Conservation (phyloP, 441 rosid genomes). For the Heliophila coronopifolia region DNA sequence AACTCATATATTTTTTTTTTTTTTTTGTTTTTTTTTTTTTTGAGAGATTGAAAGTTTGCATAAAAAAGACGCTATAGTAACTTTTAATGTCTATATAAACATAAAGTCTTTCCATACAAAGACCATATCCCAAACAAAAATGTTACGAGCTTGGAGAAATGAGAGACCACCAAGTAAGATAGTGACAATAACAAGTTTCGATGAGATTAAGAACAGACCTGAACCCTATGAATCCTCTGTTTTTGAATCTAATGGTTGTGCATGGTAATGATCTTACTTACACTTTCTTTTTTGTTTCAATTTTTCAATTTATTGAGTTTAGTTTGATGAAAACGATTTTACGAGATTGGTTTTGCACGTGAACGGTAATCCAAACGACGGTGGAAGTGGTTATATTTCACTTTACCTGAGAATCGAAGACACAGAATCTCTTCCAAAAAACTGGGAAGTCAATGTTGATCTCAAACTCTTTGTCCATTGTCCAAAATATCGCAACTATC, state of each 20-base stretch:
- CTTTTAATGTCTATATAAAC: too few species aligned
- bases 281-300: too few species aligned
- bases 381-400: slow-evolving; percentile 31
- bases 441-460: slow-evolving; percentile 38
- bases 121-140: too few species aligned
- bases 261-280: too few species aligned
- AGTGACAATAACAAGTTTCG: slow-evolving; percentile 27
- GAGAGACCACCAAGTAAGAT: slow-evolving; percentile 28
- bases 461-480: slow-evolving; percentile 36
- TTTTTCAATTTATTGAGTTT: too few species aligned
- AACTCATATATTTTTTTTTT: too few species aligned
- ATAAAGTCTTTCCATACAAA: too few species aligned
- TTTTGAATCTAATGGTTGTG: slow-evolving; percentile 33
- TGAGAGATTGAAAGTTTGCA: too few species aligned
- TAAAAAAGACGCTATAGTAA: too few species aligned
- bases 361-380: slow-evolving; percentile 27
- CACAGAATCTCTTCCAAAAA: slow-evolving; percentile 20
- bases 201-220: neutral
- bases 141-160: too few species aligned
- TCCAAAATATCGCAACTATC: slow-evolving; percentile 16
- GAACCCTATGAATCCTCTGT: slow-evolving; percentile 25
- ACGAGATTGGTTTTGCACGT: slow-evolving; percentile 40
- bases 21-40: too few species aligned
- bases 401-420: slow-evolving; percentile 35
- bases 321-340: too few species aligned